A percentile compares a stretch with the other conserved stretches of the same genome.
phyloP scores from a whole-genome alignment of 176 grass and related monocot genomes.

The Triticum monococcum region DNA sequence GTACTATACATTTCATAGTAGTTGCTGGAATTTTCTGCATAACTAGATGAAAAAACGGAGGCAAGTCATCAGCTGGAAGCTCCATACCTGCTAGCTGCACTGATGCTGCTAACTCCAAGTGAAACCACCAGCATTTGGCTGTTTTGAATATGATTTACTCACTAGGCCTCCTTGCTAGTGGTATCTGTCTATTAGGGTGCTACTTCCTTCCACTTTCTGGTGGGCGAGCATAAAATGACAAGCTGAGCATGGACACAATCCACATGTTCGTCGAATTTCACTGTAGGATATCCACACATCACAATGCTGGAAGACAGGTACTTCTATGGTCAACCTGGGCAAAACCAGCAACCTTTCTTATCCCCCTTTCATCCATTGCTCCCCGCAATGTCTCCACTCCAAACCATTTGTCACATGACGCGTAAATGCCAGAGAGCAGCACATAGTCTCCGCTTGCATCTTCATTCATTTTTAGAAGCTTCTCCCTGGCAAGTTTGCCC shows the following conservation, averaged over 20 bases:
- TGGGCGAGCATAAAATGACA: not conserved
- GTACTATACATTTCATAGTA: not conserved
- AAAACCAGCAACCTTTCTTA: constrained; percentile 46
- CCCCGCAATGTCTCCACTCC: constrained; percentile 39
- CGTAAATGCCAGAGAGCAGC: constrained; percentile 50
- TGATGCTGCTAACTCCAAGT: constrained; percentile 4
- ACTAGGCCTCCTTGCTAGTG: not conserved
- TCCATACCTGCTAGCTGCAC: constrained; percentile 3
- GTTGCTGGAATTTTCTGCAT: not conserved
- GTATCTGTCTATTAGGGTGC: not conserved
- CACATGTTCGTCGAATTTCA: not conserved
- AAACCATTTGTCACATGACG: constrained; percentile 38
- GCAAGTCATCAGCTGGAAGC: not conserved
- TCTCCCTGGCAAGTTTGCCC: constrained; percentile 29
- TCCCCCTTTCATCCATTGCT: constrained; percentile 45
- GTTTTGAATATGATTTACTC: not conserved
- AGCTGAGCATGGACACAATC: not conserved
- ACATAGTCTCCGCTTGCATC: constrained; percentile 51
- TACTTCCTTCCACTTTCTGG: not conserved
- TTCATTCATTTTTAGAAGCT: constrained; percentile 32
- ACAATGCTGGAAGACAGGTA: not conserved
- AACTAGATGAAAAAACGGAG: not conserved
- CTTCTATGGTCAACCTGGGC: constrained; percentile 21
- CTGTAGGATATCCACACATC: not conserved
- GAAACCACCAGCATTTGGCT: not conserved